Evolutionary conservation across 2,329 filamentous ascomycete species (phyloP), one percentile per base, ranked within the genome.

Genomic region (Tympanopsis confertula): DNA sequence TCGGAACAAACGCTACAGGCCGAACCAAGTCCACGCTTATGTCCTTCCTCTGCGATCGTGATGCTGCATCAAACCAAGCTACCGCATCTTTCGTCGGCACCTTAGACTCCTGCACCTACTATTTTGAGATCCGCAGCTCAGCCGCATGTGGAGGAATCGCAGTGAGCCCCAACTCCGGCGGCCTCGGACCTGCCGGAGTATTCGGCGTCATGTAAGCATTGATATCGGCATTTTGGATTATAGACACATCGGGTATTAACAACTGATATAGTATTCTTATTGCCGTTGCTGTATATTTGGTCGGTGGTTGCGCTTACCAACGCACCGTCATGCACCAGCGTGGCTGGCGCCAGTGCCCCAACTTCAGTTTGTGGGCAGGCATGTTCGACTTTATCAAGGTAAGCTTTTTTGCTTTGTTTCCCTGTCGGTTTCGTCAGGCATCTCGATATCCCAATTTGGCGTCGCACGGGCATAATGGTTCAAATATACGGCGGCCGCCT

Each of bases 261-360:
- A 13, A 15, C 20, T 20, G 10, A 14, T 42, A 12, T 41, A 68
- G 65, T 43, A 63, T 63, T n/a, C 51, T 74, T 29, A 78, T 82
- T 38, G 74, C 75, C 2, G 57, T 80, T 29, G 58, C 74, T 12
- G 78, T 74, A 5, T 82, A 82, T 51, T 52, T 82, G 19, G 65
- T 78, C 20, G 78, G 78, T 48, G 78, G 78, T 45, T 79, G 76
- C 47, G 72, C 79, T 13, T 82, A 82, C 53, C 77, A 80, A 50
- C 67, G 78, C 37, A 78, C 74, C n/a, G 78, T 82, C 44, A 75
- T 82, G 68, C 75, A 82, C 51, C 78, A 82, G 55, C 64, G 78
- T 43, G 78, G 78, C 17, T 82, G 77, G 78, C 66, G 72, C 48
- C 78, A 82, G 50, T 60, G 79, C 44, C 78, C 78, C 15, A 81